Evolutionary conservation across 2,329 filamentous ascomycete species (phyloP).

Genomic region (Ilyonectria sp.): DNA sequence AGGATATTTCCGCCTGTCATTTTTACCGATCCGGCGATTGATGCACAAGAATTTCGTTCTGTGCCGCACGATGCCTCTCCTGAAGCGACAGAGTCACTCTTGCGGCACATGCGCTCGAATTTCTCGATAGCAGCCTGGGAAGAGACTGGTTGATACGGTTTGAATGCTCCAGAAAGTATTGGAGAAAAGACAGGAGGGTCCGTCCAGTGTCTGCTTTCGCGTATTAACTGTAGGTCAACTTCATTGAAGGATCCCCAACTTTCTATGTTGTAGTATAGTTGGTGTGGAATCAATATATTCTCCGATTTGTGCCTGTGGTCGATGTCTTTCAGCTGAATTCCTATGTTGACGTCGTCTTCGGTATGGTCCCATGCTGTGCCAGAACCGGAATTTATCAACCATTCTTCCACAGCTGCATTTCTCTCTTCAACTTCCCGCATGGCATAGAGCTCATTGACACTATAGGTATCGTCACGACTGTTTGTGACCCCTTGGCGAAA

Average conservation of each 20-base stretch:
- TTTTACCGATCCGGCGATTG: background rate
- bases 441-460: background rate
- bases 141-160: background rate
- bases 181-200: background rate
- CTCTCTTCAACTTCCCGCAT: background rate
- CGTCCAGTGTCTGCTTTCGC: background rate
- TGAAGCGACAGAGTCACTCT: conserved; percentile 71
- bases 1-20: background rate
- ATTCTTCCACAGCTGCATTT: background rate
- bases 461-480: background rate
- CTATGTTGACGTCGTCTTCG: background rate
- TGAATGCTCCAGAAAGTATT: background rate
- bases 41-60: background rate
- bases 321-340: background rate
- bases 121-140: conserved; percentile 55
- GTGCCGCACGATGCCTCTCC: conserved; percentile 79
- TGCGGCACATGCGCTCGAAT: conserved; percentile 64
- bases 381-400: background rate
- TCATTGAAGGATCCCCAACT: background rate
- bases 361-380: background rate
- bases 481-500: background rate
- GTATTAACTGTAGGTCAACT: background rate
- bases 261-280: background rate
- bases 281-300: background rate
- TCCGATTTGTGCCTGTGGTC: background rate